These are phyloP conservation scores for Plantago major DNA, from an alignment of 257 asterid genomes.

Conservation along the genomic window DNA sequence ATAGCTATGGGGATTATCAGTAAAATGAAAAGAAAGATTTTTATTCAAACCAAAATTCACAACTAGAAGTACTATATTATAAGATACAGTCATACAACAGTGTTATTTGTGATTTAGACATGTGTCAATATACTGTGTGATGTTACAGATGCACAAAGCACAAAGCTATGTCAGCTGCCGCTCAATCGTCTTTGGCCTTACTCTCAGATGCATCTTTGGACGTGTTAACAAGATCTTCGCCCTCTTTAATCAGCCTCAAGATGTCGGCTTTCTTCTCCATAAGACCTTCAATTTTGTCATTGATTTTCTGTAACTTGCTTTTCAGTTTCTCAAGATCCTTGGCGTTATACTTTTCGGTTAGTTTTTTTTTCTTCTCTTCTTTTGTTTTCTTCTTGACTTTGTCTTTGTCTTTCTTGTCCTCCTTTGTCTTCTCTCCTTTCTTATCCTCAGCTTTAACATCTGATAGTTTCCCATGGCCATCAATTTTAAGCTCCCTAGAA, in stretches of 20 bases:
- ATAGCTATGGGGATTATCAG: too few relatives aligned
- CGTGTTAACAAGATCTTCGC: constrained; percentile 31
- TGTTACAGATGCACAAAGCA: too few relatives aligned
- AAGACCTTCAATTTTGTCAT: constrained; percentile 45
- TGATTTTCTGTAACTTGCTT: constrained; percentile 46
- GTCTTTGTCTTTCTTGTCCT: constrained; percentile 30
- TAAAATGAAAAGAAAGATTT: too few relatives aligned
- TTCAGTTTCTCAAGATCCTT: constrained; percentile 44
- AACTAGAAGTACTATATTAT: too few relatives aligned
- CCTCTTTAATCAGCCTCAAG: constrained; percentile 47
- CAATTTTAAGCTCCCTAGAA: constrained; percentile 40
- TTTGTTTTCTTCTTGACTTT: constrained; percentile 39
- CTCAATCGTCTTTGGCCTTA: constrained; percentile 13
- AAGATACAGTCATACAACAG: too few relatives aligned
- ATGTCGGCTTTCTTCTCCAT: constrained; percentile 44
- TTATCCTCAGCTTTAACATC: constrained; percentile 24
- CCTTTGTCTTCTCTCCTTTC: constrained; percentile 18
- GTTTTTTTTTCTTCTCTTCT: constrained; percentile 50
- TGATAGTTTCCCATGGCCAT: constrained; percentile 22
- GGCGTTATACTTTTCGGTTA: constrained; percentile 34
- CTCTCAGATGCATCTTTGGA: constrained; percentile 26
- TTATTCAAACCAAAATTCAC: too few relatives aligned
- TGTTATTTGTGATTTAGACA: too few relatives aligned
- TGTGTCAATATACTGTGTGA: too few relatives aligned
- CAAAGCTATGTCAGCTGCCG: constrained; percentile 16